Conservation (phyloP, 2,329 filamentous ascomycete genomes). For the Rhynchosporium graminicola region DNA sequence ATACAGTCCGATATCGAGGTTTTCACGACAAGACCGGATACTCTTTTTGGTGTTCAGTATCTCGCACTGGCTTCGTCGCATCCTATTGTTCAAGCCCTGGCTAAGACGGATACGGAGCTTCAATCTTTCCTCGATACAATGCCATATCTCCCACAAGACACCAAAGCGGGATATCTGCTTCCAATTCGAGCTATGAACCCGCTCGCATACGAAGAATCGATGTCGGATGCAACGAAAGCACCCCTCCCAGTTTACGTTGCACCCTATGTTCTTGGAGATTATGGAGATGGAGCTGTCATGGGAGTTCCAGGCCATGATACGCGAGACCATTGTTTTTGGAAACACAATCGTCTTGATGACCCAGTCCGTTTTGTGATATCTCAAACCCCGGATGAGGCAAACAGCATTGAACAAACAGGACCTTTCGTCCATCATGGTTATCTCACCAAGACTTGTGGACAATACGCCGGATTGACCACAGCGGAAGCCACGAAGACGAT, state of each 20-base stretch:
- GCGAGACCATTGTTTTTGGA: conserved; percentile 80
- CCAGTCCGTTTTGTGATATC: conserved; percentile 64
- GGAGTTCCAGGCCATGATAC: conserved; percentile 84
- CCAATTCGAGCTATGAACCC: conserved; percentile 66
- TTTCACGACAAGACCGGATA: conserved; percentile 84
- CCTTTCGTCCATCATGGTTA: conserved; percentile 67
- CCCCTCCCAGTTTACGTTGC: conserved; percentile 77
- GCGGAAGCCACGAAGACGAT: conserved; percentile 62
- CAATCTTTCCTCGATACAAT: conserved; percentile 68
- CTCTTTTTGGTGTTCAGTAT: conserved; percentile 84
- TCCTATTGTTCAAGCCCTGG: conserved; percentile 63
- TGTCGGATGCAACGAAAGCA: conserved; percentile 53
- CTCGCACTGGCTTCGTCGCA: conserved; percentile 76
- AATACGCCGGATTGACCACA: conserved; percentile 65
- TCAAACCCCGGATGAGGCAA: conserved; percentile 49
- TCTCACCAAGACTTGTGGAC: conserved; percentile 66
- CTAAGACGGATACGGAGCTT: conserved; percentile 60
- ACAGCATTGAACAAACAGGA: conserved; percentile 47
- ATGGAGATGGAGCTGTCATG: conserved; percentile 88
- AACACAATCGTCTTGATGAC: conserved; percentile 61
- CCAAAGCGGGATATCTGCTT: conserved; percentile 69
- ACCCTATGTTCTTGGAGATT: conserved; percentile 81
- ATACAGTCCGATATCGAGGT: conserved; percentile 56
- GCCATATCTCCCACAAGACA: conserved; percentile 53
- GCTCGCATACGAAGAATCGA: conserved; percentile 55